Evolutionary conservation across 2,329 filamentous ascomycete genomes (phyloP).

Genomic region (Shiraia sp.): DNA sequence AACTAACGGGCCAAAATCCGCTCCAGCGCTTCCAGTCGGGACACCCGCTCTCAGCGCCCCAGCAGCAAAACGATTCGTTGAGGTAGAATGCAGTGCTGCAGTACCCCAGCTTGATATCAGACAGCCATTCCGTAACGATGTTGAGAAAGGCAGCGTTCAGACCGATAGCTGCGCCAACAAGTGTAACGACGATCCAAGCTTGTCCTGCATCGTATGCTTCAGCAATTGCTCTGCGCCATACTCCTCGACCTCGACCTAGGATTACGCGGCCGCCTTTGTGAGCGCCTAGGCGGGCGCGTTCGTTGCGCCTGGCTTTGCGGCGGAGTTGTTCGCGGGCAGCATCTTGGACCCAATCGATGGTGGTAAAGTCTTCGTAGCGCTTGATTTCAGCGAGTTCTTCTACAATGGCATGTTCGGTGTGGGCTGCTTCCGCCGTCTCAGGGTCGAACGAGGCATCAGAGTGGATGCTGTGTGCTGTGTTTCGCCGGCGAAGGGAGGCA

Average conservation of each 20-base stretch:
- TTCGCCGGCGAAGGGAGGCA: conserved; percentile 60
- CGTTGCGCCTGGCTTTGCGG: conserved; percentile 73
- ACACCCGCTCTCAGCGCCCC: conserved; percentile 90
- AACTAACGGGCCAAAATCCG: conserved; percentile 75
- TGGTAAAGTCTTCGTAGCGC: conserved; percentile 98
- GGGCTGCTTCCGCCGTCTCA: conserved; percentile 52
- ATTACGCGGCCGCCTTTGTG: conserved; percentile 45
- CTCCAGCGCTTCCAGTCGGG: conserved; percentile 90
- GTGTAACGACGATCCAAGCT: conserved; percentile 94
- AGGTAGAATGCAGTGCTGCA: conserved; percentile 95
- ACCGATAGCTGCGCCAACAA: conserved; percentile 91
- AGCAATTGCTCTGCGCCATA: conserved; percentile 77
- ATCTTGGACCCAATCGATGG: conserved; percentile 99
- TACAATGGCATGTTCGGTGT: conserved; percentile 72
- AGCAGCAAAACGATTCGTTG: conserved; percentile 97
- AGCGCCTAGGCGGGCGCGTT: conserved; percentile 60
- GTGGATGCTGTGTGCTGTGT: conserved; percentile 68
- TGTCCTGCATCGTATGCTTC: conserved; percentile 95
- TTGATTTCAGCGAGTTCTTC: conserved; percentile 98
- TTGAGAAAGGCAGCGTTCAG: conserved; percentile 91
- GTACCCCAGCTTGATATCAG: conserved; percentile 94
- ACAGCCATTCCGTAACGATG: conserved; percentile 95
- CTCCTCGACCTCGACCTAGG: conserved; percentile 63
- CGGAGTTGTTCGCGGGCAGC: conserved; percentile 86
- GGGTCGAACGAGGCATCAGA: conserved; percentile 69